Conservation (phyloP, 2,329 filamentous ascomycete genomes). For the Ceratocystis papillata region DNA sequence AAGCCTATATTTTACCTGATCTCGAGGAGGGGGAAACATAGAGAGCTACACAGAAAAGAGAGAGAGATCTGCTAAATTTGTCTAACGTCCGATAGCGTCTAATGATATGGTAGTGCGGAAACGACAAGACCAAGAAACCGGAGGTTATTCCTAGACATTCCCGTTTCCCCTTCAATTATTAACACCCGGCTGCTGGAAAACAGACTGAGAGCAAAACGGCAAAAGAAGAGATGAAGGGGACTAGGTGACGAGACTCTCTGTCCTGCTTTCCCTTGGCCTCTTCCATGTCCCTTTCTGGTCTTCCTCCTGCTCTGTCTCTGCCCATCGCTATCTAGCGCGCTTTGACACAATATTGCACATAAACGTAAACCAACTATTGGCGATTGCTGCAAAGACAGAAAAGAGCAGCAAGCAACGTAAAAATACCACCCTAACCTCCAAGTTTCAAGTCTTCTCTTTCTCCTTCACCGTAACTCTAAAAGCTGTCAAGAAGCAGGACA, state of each 20-base stretch:
- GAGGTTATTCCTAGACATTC: constrained; percentile 10
- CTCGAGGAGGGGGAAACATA: background rate
- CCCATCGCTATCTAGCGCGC: too few relatives aligned
- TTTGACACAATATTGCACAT: too few relatives aligned
- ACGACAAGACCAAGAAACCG: background rate
- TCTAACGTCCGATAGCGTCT: background rate
- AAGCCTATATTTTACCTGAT: background rate
- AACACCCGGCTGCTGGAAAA: background rate
- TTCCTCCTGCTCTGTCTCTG: background rate
- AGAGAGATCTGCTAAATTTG: background rate
- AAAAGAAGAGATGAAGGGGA: background rate
- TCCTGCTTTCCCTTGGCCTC: background rate
- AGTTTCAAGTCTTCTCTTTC: too few relatives aligned
- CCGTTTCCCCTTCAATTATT: background rate
- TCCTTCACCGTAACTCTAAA: too few relatives aligned
- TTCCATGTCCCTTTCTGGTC: background rate
- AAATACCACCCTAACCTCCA: too few relatives aligned
- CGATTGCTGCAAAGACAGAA: too few relatives aligned
- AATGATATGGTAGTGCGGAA: background rate
- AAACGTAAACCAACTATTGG: too few relatives aligned
- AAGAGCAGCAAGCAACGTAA: too few relatives aligned
- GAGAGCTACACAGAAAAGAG: background rate
- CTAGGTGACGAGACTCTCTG: background rate
- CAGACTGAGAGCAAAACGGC: background rate
- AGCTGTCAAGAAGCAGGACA: too few relatives aligned